Evolutionary conservation across 805 yeast genomes (phyloP).

Genomic region (Saccharomyces kudriavzevii): DNA sequence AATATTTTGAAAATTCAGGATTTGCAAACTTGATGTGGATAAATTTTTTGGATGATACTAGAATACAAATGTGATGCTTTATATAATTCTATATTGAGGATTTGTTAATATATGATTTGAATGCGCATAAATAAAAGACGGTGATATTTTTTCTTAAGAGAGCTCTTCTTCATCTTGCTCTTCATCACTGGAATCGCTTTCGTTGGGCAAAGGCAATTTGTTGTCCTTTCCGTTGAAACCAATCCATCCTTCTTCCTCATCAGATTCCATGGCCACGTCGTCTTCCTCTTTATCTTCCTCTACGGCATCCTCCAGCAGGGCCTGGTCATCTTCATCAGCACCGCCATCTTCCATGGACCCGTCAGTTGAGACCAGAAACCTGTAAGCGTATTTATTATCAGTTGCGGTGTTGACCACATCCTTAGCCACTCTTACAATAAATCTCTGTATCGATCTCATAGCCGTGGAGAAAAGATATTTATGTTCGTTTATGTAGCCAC

Average conservation of each 20-base stretch:
- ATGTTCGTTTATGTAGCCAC: constrained; percentile 57
- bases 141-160: constrained; percentile 8
- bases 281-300: constrained; percentile 24
- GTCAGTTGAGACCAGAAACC: constrained; percentile 39
- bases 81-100: not conserved
- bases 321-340: constrained; percentile 26
- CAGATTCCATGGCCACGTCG: constrained; percentile 15
- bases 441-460: constrained; percentile 64
- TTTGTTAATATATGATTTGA: not conserved
- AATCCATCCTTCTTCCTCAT: constrained; percentile 34
- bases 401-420: constrained; percentile 52
- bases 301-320: constrained; percentile 27
- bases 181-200: constrained; percentile 13
- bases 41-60: not conserved
- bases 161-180: constrained; percentile 25
- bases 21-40: not conserved
- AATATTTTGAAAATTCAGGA: no score
- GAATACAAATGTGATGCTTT: not conserved
- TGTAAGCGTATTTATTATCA: constrained; percentile 46
- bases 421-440: constrained; percentile 64
- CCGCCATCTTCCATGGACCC: constrained; percentile 22
- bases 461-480: constrained; percentile 56
- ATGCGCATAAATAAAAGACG: not conserved
- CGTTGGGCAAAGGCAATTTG: constrained; percentile 16
- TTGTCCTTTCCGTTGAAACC: constrained; percentile 26